Evolutionary conservation across 345 rosid genomes (phyloP).

Genomic region (Citrus australasica): DNA sequence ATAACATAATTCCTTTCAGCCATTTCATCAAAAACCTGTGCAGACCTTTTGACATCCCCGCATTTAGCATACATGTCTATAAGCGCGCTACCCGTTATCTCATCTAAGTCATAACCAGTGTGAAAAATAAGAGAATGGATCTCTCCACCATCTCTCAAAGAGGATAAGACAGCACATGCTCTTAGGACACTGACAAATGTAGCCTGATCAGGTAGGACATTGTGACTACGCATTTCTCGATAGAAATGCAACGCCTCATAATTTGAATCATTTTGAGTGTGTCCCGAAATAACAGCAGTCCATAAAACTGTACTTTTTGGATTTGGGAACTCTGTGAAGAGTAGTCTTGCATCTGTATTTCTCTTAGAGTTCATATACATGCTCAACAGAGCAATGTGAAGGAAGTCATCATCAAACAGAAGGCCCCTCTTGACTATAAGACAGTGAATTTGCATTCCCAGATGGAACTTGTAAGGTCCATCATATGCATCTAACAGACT

Average conservation of each 20-base stretch:
- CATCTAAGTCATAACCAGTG: slow-evolving; percentile 67
- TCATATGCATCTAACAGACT: slow-evolving; percentile 79
- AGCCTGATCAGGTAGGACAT: slow-evolving; percentile 80
- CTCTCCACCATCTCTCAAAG: slow-evolving; percentile 57
- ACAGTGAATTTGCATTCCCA: slow-evolving; percentile 75
- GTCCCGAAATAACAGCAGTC: slow-evolving; percentile 89
- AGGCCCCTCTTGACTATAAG: slow-evolving; percentile 55
- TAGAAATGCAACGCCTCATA: slow-evolving; percentile 65
- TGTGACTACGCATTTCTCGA: slow-evolving; percentile 55
- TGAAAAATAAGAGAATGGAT: slow-evolving; percentile 70
- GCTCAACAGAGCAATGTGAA: slow-evolving; percentile 68
- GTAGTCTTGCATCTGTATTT: slow-evolving; percentile 46
- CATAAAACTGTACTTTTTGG: slow-evolving; percentile 63
- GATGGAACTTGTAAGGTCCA: slow-evolving; percentile 41
- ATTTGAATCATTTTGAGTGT: slow-evolving; percentile 60
- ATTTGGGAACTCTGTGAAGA: slow-evolving; percentile 59
- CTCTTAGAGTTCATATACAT: slow-evolving; percentile 68
- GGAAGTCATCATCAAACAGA: slow-evolving; percentile 55
- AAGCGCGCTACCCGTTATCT: slow-evolving; percentile 68
- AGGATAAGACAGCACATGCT: slow-evolving; percentile 70
- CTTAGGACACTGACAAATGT: slow-evolving; percentile 80
- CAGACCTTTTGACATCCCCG: slow-evolving; percentile 68
- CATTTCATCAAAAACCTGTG: slow-evolving; percentile 65
- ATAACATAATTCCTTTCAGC: slow-evolving; percentile 42
- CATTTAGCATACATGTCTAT: slow-evolving; percentile 99